Evolutionary conservation across 2,329 filamentous ascomycete genomes (phyloP), one percentile per base, ranked within the genome.

Genomic region (Apiospora marii): DNA sequence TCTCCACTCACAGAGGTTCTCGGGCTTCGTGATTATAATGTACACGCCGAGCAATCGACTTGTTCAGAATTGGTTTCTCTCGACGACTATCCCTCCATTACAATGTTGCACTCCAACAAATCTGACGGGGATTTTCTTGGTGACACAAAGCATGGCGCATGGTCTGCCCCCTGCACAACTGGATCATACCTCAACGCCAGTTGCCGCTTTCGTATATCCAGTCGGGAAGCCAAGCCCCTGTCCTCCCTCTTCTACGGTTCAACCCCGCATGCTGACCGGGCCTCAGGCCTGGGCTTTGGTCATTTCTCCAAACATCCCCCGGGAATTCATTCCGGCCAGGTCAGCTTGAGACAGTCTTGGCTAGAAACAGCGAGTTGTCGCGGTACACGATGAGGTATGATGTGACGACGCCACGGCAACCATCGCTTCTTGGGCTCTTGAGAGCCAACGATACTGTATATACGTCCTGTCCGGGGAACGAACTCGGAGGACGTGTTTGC

Each of bases 271-370:
- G 44, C 67, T 44, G n/a, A 49, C 44, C 24, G 27, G 67, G 37
- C 37, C 37, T 41, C 37, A 41, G 37, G 37, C 22, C 67, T 69
- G 67, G 67, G 67, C 67, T 49, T 69, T 49, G 44, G 67, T 69
- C 67, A 69, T 69, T 49, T 49, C 67, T 49, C 67, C 67, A 69
- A 49, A 64, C 16, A 61, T 30, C 44, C 67, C 67, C 67, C 43
- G 49, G 67, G 14, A 37, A 48, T 3, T 22, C 44, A 30, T 69
- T 12, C 58, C 30, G 34, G 58, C 58, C n/a, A 34, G 58, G 34
- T 61, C 58, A 64, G 58, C 12, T 64, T n/a, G n/a, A 34, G 58
- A 64, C 34, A 41, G 53, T n/a, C 30, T 37, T 41, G 34, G 22
- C 53, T 12, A 7, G 30, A 61, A 61, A 8, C 30, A 22, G 19